Evolutionary conservation across 1,284 basidiomycete species (phyloP).

Genomic region (Violaceomyces palustris): DNA sequence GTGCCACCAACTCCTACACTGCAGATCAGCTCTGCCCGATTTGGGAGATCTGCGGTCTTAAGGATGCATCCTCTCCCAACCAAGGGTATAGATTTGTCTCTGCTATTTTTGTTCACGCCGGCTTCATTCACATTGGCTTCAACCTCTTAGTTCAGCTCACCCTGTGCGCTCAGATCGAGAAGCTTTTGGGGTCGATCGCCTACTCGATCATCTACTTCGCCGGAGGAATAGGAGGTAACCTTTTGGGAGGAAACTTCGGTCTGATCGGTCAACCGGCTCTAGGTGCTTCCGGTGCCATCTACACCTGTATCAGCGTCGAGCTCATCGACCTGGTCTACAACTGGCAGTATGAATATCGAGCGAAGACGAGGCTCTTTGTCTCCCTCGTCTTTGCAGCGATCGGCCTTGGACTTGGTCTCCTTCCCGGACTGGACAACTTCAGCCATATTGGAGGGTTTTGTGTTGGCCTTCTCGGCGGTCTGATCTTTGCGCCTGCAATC

Average conservation of each 20-base stretch:
- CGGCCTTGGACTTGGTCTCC: conserved; percentile 71
- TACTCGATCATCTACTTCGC: conserved; percentile 79
- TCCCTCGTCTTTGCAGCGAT: conserved; percentile 78
- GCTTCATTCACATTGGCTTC: conserved; percentile 72
- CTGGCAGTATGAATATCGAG: conserved; percentile 65
- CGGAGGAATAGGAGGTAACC: conserved; percentile 73
- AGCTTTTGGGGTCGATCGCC: conserved; percentile 62
- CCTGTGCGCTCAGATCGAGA: conserved; percentile 67
- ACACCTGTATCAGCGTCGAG: conserved; percentile 77
- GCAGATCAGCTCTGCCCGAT: conserved; percentile 63
- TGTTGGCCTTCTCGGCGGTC: conserved; percentile 62
- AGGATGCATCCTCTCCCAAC: conserved; percentile 62
- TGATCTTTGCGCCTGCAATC: conserved; percentile 84
- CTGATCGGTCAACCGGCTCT: conserved; percentile 84
- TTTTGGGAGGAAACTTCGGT: conserved; percentile 78
- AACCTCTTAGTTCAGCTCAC: conserved; percentile 85
- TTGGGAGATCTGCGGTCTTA: conserved; percentile 76
- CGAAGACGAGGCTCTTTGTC: conserved; percentile 62
- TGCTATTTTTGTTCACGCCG: conserved; percentile 75
- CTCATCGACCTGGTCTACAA: conserved; percentile 83
- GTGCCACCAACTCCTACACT: conserved; percentile 45
- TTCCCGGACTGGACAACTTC: conserved; percentile 54
- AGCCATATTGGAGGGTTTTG: conserved; percentile 56
- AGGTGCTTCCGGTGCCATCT: conserved; percentile 85
- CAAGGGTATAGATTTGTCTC: conserved; percentile 73